These are phyloP conservation scores for Pseudogymnoascus sp. DNA, from an alignment of 2,329 filamentous ascomycete genomes.

Conservation along the genomic window DNA sequence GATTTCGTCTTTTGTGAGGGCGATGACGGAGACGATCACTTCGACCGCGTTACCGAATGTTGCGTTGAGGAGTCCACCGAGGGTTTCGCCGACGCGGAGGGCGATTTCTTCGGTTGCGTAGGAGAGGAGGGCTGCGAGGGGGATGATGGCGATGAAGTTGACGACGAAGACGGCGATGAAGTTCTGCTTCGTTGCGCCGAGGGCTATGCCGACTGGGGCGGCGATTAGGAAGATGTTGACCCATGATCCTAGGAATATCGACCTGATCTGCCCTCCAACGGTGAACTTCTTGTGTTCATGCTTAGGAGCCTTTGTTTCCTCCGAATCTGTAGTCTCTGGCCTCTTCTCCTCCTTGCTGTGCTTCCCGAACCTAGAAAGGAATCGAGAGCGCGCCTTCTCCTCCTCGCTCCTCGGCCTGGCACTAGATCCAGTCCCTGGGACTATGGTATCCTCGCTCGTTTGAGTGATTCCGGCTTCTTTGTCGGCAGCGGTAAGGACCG, in stretches of 20 bases:
- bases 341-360: constrained; percentile 11
- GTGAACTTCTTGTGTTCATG: constrained; percentile 41
- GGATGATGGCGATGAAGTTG: constrained; percentile 91
- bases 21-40: constrained; percentile 80
- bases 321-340: not conserved
- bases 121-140: constrained; percentile 75
- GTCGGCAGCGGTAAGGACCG: not conserved
- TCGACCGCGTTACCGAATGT: constrained; percentile 88
- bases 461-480: not conserved
- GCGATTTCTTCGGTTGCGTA: constrained; percentile 90
- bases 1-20: constrained; percentile 57
- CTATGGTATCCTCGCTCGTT: not conserved
- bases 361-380: constrained; percentile 16
- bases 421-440: not conserved
- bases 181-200: constrained; percentile 49
- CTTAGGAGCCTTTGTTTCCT: constrained; percentile 31
- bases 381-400: constrained; percentile 15
- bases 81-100: constrained; percentile 68
- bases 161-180: constrained; percentile 67
- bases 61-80: constrained; percentile 83
- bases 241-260: constrained; percentile 73
- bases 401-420: constrained; percentile 14
- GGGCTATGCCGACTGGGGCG: constrained; percentile 69
- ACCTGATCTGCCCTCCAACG: constrained; percentile 56
- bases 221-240: constrained; percentile 75